Conservation (phyloP, 2,329 filamentous ascomycete species). For the Mariannaea elegans region DNA sequence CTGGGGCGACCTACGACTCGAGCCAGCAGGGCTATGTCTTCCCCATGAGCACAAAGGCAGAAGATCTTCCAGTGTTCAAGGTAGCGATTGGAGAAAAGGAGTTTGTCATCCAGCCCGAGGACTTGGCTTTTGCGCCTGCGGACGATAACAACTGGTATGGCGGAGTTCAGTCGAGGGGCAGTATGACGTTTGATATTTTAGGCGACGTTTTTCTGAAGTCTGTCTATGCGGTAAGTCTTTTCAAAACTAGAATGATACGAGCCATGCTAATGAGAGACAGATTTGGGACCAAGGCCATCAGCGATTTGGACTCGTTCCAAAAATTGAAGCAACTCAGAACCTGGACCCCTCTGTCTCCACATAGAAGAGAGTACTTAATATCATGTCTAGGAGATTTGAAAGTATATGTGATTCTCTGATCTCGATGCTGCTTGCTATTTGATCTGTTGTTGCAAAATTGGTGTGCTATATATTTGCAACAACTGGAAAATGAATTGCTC, state of each 20-base stretch:
- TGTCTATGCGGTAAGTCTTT: constrained; percentile 4
- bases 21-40: constrained; percentile 12
- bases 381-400: no score
- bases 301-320: constrained; percentile 13
- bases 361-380: no score
- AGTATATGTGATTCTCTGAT: no score
- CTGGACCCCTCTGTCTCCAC: neutral
- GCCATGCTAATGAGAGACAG: constrained; percentile 1
- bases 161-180: constrained; percentile 7
- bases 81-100: constrained; percentile 6
- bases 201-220: constrained; percentile 9
- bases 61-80: constrained; percentile 11
- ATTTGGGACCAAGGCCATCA: constrained; percentile 13
- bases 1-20: constrained; percentile 9
- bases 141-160: constrained; percentile 9
- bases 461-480: no score
- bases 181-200: constrained; percentile 9
- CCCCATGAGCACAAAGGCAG: constrained; percentile 8
- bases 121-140: constrained; percentile 13
- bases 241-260: neutral
- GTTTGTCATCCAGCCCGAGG: constrained; percentile 9
- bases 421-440: no score
- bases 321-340: neutral
- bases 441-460: no score
- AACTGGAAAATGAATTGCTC: no score